These are phyloP conservation scores for Amesomyces nigricolor DNA, from an alignment of 2,329 filamentous ascomycete genomes.

Conservation along the genomic window DNA sequence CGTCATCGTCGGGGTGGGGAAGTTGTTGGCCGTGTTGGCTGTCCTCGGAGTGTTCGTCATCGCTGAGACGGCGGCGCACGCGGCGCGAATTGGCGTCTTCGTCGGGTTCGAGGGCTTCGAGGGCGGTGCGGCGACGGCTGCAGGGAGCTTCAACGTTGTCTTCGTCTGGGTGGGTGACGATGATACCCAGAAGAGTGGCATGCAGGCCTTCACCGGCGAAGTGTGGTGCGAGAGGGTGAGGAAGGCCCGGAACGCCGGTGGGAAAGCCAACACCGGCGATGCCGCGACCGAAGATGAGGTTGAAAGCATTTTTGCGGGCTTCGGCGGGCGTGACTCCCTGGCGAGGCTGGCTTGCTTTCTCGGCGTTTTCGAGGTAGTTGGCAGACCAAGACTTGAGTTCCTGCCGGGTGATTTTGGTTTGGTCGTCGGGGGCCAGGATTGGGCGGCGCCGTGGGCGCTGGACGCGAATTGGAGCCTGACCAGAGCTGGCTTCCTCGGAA, in stretches of 20 bases:
- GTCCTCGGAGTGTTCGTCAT: slow-evolving; percentile 8
- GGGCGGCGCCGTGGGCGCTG: slow-evolving; percentile 28
- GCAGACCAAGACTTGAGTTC: slow-evolving; percentile 38
- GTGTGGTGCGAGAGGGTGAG: slow-evolving; percentile 42
- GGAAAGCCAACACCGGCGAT: slow-evolving; percentile 34
- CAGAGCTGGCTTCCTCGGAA: slow-evolving; percentile 8
- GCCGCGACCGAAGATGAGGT: slow-evolving; percentile 37
- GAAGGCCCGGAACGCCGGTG: slow-evolving; percentile 28
- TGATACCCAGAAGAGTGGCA: slow-evolving; percentile 34
- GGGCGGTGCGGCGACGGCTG: slow-evolving; percentile 39
- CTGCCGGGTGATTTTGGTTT: slow-evolving; percentile 33
- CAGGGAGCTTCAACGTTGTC: slow-evolving; percentile 17
- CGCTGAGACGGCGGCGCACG: slow-evolving; percentile 23
- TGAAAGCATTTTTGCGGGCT: slow-evolving; percentile 39
- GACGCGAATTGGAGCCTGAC: slow-evolving; percentile 23
- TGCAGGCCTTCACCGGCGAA: slow-evolving; percentile 42
- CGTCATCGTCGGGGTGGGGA: slow-evolving; percentile 1
- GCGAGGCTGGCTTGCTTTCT: slow-evolving; percentile 27
- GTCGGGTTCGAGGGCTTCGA: slow-evolving; percentile 39
- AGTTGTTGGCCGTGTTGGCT: slow-evolving; percentile 13
- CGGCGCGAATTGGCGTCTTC: slow-evolving; percentile 30
- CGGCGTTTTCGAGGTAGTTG: slow-evolving; percentile 53
- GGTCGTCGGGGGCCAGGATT: slow-evolving; percentile 27
- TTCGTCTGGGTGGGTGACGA: slow-evolving; percentile 19
- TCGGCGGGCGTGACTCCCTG: slow-evolving; percentile 30